A percentile compares a stretch with the other conserved stretches of the same genome.
Evolutionary conservation across 2,329 filamentous ascomycete genomes (phyloP).

Genomic region (Hymenoscyphus fraxineus): DNA sequence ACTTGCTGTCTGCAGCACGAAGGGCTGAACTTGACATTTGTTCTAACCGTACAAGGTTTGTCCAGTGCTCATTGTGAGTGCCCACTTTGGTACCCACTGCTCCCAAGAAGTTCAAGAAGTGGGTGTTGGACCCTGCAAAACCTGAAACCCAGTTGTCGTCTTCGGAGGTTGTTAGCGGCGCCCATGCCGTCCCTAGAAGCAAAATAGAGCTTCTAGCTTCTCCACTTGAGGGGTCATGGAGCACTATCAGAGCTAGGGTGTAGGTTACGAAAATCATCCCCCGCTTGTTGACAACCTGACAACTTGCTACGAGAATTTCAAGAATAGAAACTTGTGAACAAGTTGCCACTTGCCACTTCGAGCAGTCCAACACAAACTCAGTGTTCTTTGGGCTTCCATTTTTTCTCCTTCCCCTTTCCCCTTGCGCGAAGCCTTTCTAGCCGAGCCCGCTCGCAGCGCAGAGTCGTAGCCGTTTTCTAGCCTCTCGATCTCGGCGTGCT

Average conservation of each 20-base stretch:
- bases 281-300: neutral
- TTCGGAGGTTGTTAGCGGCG: neutral
- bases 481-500: neutral
- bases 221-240: neutral
- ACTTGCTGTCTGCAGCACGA: neutral
- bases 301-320: constrained; percentile 1
- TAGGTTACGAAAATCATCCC: neutral
- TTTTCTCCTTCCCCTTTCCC: neutral
- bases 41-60: neutral
- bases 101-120: neutral
- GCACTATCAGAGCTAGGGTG: neutral
- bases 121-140: neutral
- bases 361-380: neutral
- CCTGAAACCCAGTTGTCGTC: neutral
- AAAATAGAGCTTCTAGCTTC: constrained; percentile 1
- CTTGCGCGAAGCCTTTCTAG: neutral
- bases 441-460: neutral
- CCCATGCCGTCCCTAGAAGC: neutral
- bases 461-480: neutral
- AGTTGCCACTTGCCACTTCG: neutral
- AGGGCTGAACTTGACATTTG: neutral
- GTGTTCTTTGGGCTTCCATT: neutral
- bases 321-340: neutral
- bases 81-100: neutral
- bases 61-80: neutral